Conservation (phyloP, 1,284 basidiomycete species). For the Marasmius tenuissimus region DNA sequence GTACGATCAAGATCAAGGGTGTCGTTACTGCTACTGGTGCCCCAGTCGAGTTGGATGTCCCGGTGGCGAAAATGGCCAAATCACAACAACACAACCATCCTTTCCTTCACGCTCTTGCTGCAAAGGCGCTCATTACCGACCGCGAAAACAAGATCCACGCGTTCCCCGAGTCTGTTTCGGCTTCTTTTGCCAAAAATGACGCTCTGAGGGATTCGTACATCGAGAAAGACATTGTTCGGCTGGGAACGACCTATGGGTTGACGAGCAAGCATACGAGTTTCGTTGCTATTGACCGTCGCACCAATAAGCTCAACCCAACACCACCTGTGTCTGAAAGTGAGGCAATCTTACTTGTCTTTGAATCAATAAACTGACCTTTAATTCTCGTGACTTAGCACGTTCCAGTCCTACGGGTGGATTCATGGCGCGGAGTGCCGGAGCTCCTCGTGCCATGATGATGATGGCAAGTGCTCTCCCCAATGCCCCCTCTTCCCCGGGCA, state of each 20-base stretch:
- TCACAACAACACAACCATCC: background rate
- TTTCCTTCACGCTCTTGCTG: conserved; percentile 6
- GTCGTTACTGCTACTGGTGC: background rate
- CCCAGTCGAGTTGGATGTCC: conserved; percentile 5
- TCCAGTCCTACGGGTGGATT: too few relatives aligned
- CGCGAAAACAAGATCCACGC: conserved; percentile 1
- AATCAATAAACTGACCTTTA: too few relatives aligned
- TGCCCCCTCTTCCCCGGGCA: too few relatives aligned
- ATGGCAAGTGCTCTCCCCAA: too few relatives aligned
- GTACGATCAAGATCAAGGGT: conserved; percentile 3
- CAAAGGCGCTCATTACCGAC: conserved; percentile 9
- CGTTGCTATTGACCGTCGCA: conserved; percentile 6
- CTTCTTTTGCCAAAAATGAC: background rate
- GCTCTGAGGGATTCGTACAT: conserved; percentile 4
- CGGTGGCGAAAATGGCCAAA: background rate
- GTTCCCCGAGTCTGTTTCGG: background rate
- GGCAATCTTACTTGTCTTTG: too few relatives aligned
- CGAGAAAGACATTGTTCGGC: conserved; percentile 7
- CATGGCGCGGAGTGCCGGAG: too few relatives aligned
- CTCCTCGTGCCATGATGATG: too few relatives aligned
- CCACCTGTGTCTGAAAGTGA: background rate
- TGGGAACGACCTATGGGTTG: conserved; percentile 9
- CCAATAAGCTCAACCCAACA: background rate
- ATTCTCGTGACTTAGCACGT: too few relatives aligned
- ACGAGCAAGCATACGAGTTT: conserved; percentile 7